Evolutionary conservation across 1,284 basidiomycete species (phyloP), one percentile per base, ranked within the genome.

Genomic region (Blastosporella zonata): DNA sequence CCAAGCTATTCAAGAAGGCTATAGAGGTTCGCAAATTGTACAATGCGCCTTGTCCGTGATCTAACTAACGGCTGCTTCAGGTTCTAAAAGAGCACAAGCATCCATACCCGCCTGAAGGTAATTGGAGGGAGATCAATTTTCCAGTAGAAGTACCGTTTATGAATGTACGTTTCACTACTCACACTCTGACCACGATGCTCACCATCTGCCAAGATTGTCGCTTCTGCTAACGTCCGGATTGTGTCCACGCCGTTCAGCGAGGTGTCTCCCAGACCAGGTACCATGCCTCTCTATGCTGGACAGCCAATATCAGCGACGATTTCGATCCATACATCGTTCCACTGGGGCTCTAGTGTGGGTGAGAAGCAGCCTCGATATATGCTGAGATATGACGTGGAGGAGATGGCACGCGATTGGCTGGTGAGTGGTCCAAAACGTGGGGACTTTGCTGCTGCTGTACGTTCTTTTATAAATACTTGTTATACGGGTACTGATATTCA

Each of bases 101-200:
- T 50, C 62, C 69, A 9, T 56, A 67, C 33, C 54, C 62, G 10
- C 62, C 69, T 18, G 50, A 64, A 50, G 72, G 71, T 5, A 61
- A 67, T 20, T 92, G 89, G 87, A 74, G 79, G 42, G 78, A 84
- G 54, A 78, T 93, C 33, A 74, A 71, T 41, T 88, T 93, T 38
- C 90, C 90, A 10, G 84, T 93, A 2, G 91, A 93, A 60, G 73
- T 93, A 36, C 90, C 91, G 1, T 75, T 77, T 47, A 84, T 91
- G 74, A 81, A 84, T 61, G 90, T 89, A 50, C 67, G 83, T 33
- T 6, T 22, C 6, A 31, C 39, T 20, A 41, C n/a, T 39, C 27
- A 43, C 18, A 31, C 47, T 12, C 3, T 31, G 7, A 27, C 25
- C 29, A 12, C 29, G n/a, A 27, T 27, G 25, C 29, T 31, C 29